Conservation (phyloP, 768 basidiomycete species). For the Tremella yokohamensis region DNA sequence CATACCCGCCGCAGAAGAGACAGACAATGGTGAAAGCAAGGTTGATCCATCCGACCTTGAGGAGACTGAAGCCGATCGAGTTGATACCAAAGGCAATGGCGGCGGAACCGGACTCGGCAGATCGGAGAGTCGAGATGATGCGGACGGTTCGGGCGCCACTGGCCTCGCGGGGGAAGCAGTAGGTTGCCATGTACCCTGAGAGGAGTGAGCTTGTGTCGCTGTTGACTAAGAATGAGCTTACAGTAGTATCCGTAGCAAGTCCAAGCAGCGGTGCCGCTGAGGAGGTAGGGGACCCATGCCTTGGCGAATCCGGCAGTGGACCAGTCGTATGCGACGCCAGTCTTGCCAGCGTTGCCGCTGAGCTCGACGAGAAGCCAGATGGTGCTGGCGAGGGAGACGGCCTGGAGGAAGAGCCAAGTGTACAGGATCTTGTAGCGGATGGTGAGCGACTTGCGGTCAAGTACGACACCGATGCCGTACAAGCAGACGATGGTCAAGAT, state of each 20-base stretch:
- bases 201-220: slow-evolving; percentile 1
- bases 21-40: slow-evolving; percentile 12
- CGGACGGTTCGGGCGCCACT: slow-evolving; percentile 9
- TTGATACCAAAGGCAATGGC: slow-evolving; percentile 21
- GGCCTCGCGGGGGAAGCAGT: slow-evolving; percentile 11
- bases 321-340: slow-evolving; percentile 11
- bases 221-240: too few species aligned
- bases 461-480: slow-evolving; percentile 13
- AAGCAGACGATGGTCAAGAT: slow-evolving; percentile 17
- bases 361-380: slow-evolving; percentile 15
- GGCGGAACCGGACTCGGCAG: slow-evolving; percentile 19
- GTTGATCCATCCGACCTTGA: slow-evolving; percentile 17
- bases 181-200: slow-evolving; percentile 9
- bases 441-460: slow-evolving; percentile 11
- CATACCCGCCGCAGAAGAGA: slow-evolving; percentile 15
- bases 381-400: slow-evolving; percentile 8
- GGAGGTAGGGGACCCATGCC: slow-evolving; percentile 7
- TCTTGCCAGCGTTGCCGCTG: not conserved
- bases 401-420: slow-evolving; percentile 16
- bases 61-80: slow-evolving; percentile 11
- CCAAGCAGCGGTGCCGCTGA: slow-evolving; percentile 7
- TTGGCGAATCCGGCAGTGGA: slow-evolving; percentile 13
- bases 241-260: slow-evolving; percentile 14
- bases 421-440: slow-evolving; percentile 17
- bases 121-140: slow-evolving; percentile 19